phyloP scores from a whole-genome alignment of 805 yeast genomes.

The Schwanniomyces yamadae region DNA sequence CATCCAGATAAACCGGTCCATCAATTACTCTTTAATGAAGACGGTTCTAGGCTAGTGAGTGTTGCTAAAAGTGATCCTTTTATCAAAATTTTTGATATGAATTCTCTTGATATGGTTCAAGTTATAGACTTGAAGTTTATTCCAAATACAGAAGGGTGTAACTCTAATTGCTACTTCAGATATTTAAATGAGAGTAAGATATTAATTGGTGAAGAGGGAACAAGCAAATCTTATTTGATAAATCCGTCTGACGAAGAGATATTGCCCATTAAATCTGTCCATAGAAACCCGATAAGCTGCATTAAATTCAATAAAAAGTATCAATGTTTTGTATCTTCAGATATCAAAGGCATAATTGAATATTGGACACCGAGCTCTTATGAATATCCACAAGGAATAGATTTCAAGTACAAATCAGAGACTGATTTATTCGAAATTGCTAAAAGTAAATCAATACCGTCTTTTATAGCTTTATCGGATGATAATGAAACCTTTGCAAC shows the following conservation, averaged over 20 bases:
- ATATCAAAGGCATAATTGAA: constrained; percentile 20
- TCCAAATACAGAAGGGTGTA: constrained; percentile 10
- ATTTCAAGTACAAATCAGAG: constrained; percentile 35
- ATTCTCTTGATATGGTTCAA: constrained; percentile 22
- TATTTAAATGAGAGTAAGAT: constrained; percentile 8
- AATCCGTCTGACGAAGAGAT: constrained; percentile 13
- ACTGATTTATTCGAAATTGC: constrained; percentile 36
- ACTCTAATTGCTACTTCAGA: constrained; percentile 13
- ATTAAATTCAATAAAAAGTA: constrained; percentile 13
- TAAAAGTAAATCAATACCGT: constrained; percentile 26
- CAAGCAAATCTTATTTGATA: constrained; percentile 10
- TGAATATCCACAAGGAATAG: constrained; percentile 9
- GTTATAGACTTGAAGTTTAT: constrained; percentile 14
- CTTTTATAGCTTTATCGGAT: constrained; percentile 19
- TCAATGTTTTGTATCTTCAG: constrained; percentile 19
- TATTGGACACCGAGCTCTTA: constrained; percentile 15
- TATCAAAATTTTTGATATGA: constrained; percentile 19
- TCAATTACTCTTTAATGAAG: constrained; percentile 15
- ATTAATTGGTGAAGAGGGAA: constrained; percentile 11
- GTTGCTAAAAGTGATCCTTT: constrained; percentile 16
- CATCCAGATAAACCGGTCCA: constrained; percentile 13
- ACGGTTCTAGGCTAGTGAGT: constrained; percentile 15
- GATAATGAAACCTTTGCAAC: constrained; percentile 27
- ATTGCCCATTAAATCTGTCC: constrained; percentile 7
- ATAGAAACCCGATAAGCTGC: constrained; percentile 11